A percentile compares a stretch with the other conserved stretches of the same genome.
These are phyloP conservation scores for Phytophthora rubi DNA, from an alignment of 352 stramenopile genomes.

Conservation along the genomic window DNA sequence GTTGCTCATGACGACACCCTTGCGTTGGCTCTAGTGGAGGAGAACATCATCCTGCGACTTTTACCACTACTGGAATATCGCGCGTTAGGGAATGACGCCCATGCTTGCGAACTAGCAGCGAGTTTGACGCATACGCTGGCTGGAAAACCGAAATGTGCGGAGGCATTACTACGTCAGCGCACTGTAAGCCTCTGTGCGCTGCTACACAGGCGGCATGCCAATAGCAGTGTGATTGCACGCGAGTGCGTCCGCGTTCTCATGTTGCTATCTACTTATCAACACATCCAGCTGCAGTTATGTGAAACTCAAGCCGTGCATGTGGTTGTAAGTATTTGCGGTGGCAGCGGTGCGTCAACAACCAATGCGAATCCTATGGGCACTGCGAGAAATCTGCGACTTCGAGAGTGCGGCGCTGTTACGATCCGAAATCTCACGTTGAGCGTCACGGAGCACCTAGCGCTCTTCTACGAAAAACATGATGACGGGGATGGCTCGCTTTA, in stretches of 20 bases:
- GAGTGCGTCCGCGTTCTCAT: slow-evolving; percentile 60
- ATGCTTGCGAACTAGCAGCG: slow-evolving; percentile 51
- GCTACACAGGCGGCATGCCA: slow-evolving; percentile 49
- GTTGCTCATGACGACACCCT: slow-evolving; percentile 65
- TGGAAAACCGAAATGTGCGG: slow-evolving; percentile 53
- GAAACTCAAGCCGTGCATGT: slow-evolving; percentile 75
- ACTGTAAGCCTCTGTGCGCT: slow-evolving; percentile 65
- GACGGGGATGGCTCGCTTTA: slow-evolving; percentile 19
- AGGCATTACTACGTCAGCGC: slow-evolving; percentile 52
- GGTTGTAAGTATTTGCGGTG: slow-evolving; percentile 57
- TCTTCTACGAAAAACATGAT: slow-evolving; percentile 52
- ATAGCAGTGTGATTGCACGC: slow-evolving; percentile 43
- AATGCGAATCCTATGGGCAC: slow-evolving; percentile 2
- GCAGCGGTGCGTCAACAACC: neutral
- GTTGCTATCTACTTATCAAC: slow-evolving; percentile 73
- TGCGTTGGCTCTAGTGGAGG: slow-evolving; percentile 64
- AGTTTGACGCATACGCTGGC: slow-evolving; percentile 56
- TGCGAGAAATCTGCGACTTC: slow-evolving; percentile 42
- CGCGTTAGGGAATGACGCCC: slow-evolving; percentile 41
- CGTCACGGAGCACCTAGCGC: slow-evolving; percentile 58
- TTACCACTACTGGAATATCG: slow-evolving; percentile 56
- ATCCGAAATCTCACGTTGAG: slow-evolving; percentile 79
- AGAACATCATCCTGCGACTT: slow-evolving; percentile 50
- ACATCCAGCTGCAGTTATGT: slow-evolving; percentile 55
- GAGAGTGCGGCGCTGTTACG: slow-evolving; percentile 57